Base-by-base conservation (phyloP, 2,329 filamentous ascomycete genomes). In the Hymenoscyphus scutula region DNA sequence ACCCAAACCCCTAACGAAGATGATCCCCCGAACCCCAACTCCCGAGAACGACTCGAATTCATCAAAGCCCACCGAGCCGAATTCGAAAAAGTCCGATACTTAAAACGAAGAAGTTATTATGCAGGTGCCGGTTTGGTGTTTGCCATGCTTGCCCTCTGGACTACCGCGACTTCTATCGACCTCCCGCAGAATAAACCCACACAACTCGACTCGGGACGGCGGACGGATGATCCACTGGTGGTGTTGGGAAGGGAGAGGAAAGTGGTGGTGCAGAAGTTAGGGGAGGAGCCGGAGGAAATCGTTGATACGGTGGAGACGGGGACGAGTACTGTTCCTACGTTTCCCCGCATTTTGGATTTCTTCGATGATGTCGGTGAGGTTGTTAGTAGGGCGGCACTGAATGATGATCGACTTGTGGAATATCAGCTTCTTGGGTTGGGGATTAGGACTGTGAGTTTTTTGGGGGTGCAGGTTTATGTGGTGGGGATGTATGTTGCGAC, bases 401-500 rank as follows among this genome's bases (percentile, higher is more conserved):
- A 56, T 5, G 67, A 70, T 45, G 65, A 68, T 61, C 53, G 63
- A 38, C 73, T 78, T 64, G 82, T 76, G 71, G 89, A 97, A 71
- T 98, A 97, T 75, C 93, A 92, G 25, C 82, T 98, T 0, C 84
- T 98, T 6, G 95, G 95, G 0, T 79, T 97, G 5, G 95, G 95
- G 19, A 88, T 96, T 66, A 86, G 95, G 61, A 92, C 89, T 0
- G 95, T 99, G 34, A 96, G 90, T 27, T 97, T 98, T 76, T 79
- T 98, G 53, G 81, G 85, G 56, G 92, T 99, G 53, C 89, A 97
- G 75, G 95, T 99, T 59, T 99, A 99, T 78, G 90, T 98, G 19
- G 90, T 97, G 0, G 95, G 94, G 17, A 86, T 96, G 70, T 99
- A 99, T 78, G 83, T 98, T 29, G 91, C 92, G 29, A 94, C 89